Base-by-base conservation (phyloP, 1,284 basidiomycete species). In the Pyrrhoderma lamaoense region DNA sequence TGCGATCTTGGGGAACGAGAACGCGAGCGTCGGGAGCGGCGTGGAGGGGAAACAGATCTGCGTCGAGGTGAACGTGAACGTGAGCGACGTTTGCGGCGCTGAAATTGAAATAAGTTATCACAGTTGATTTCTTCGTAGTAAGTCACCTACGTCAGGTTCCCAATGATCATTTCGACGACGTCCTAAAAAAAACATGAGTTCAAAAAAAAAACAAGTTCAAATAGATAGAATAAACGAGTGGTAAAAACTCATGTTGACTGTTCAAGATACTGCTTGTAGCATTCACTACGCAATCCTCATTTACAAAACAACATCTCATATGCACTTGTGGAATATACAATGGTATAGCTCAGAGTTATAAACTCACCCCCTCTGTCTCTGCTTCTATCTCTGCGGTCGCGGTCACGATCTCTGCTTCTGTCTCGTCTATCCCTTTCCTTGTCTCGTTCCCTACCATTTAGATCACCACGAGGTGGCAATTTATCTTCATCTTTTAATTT, bases 401-500 rank as follows among this genome's bases (percentile, higher is more conserved):
- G 67, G 47, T 64, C 61, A 50, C 65, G 59, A 51, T 71, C 69
- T 48, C 75, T 68, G 57, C 79, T 75, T 52, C 71, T 65, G 58
- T 64, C 70, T 55, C 65, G 68, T 58, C 65, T 66, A 43, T 68
- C 62, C 54, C 64, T 56, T 9, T 57, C 59, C 37, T 56, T 54
- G 47, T 69, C 69, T 40, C 64, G 62, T 55, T 76, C 74, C 40
- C 61, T 62, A 39, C 55, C 59, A 42, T 56, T 50, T 34, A 53
- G 44, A 21, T 56, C 47, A 25, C 55, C 47, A 43, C 55, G 50
- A 51, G 61, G 56, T 22, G 48, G 49, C 19, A 59, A 57, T 64
- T 76, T 74, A 46, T 80, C 81, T 25, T 85, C 83, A 14, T 85
- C 83, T 63, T 85, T 86, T 60, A 66, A 70, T 66, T 84, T 83